A percentile compares a stretch with the other conserved stretches of the same genome.
phyloP scores from a whole-genome alignment of 2,329 filamentous ascomycete genomes.

The Alternaria sp. region DNA sequence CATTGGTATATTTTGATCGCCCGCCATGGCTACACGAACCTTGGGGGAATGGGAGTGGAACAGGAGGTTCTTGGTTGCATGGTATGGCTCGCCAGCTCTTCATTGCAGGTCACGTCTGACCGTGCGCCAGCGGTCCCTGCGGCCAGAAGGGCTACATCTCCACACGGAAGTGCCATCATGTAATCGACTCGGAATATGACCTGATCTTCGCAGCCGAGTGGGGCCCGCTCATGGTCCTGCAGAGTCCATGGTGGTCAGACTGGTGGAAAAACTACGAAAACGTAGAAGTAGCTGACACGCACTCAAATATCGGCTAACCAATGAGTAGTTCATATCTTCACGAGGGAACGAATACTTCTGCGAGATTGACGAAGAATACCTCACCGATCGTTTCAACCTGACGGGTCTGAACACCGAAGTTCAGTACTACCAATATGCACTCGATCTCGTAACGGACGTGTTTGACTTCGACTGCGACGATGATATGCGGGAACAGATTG shows the following conservation, averaged over 20 bases:
- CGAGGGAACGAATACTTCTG: slow-evolving; percentile 99
- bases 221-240: slow-evolving; percentile 13
- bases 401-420: slow-evolving; percentile 97
- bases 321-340: slow-evolving; percentile 87
- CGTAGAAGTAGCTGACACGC: slow-evolving; percentile 7
- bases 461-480: slow-evolving; percentile 99
- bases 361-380: slow-evolving; percentile 98
- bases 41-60: not conserved
- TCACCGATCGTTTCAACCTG: slow-evolving; percentile 97
- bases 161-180: slow-evolving; percentile 15
- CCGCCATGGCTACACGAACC: slow-evolving; percentile 11
- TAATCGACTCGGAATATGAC: slow-evolving; percentile 7
- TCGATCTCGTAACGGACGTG: slow-evolving; percentile 96
- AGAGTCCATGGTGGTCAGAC: slow-evolving; percentile 16
- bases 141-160: slow-evolving; percentile 15
- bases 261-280: slow-evolving; percentile 1
- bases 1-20: not conserved
- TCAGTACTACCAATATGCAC: slow-evolving; percentile 97
- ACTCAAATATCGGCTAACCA: slow-evolving; percentile 21
- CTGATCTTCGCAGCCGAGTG: slow-evolving; percentile 7
- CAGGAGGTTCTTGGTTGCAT: slow-evolving; percentile 11
- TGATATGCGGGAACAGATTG: slow-evolving; percentile 96
- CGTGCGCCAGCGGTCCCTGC: slow-evolving; percentile 15
- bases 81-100: slow-evolving; percentile 9
- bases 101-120: slow-evolving; percentile 13